phyloP scores from a whole-genome alignment of 2,329 filamentous ascomycete genomes.

The Zopfia rhizophila region DNA sequence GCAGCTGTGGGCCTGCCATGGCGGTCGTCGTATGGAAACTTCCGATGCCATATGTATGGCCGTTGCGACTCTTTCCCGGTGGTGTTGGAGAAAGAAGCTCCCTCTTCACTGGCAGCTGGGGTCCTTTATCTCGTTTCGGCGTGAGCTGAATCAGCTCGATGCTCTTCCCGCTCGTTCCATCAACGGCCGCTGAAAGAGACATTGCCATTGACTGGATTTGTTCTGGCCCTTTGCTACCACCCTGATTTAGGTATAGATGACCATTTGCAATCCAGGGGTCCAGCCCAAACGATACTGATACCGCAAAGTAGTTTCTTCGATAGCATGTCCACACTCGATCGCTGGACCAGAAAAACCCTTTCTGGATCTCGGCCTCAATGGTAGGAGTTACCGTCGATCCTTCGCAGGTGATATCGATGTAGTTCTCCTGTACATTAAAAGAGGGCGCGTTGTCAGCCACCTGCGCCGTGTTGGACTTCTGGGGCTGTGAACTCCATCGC shows the following conservation, averaged over 20 bases:
- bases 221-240: constrained; percentile 57
- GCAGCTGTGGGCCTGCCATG: constrained; percentile 53
- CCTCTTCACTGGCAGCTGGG: constrained; percentile 77
- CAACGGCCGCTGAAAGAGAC: constrained; percentile 84
- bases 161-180: constrained; percentile 76
- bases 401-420: constrained; percentile 72
- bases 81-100: constrained; percentile 74
- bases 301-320: constrained; percentile 89
- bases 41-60: constrained; percentile 50
- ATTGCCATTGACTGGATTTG: constrained; percentile 81
- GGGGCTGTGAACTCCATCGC: too few species aligned
- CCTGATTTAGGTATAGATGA: constrained; percentile 67
- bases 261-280: constrained; percentile 68
- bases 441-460: too few species aligned
- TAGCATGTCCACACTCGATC: constrained; percentile 94
- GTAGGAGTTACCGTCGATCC: constrained; percentile 71
- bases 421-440: constrained; percentile 58
- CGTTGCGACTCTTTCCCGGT: constrained; percentile 59
- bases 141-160: constrained; percentile 92
- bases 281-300: constrained; percentile 80
- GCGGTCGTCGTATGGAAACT: constrained; percentile 48
- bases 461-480: too few species aligned
- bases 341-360: constrained; percentile 81
- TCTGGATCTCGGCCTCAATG: constrained; percentile 84
- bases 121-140: constrained; percentile 89